Conservation (phyloP, 176 grass and related monocot species). For the Puya raimondii region DNA sequence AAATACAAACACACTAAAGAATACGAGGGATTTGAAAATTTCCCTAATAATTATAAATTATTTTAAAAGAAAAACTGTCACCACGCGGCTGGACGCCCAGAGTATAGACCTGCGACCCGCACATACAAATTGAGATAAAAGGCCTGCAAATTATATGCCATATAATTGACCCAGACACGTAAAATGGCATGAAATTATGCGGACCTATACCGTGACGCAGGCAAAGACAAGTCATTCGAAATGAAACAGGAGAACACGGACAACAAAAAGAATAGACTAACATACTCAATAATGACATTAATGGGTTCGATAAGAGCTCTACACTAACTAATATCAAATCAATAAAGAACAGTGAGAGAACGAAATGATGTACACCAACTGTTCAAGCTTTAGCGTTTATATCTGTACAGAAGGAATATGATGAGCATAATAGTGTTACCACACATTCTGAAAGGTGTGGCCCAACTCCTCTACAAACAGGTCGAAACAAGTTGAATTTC, state of each 20-base stretch:
- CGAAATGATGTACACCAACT: neutral
- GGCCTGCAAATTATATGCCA: too few relatives aligned
- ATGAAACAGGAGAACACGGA: neutral
- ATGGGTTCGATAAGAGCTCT: neutral
- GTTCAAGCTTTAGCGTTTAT: neutral
- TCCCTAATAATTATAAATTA: too few relatives aligned
- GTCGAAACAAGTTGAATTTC: neutral
- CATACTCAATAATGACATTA: neutral
- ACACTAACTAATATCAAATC: neutral
- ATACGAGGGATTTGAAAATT: too few relatives aligned
- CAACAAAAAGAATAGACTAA: neutral
- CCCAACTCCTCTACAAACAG: neutral
- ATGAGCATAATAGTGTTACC: neutral
- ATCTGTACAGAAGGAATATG: neutral
- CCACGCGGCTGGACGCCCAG: too few relatives aligned
- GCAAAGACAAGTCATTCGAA: too few relatives aligned
- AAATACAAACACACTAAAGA: too few relatives aligned
- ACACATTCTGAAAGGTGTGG: neutral
- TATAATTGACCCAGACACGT: too few relatives aligned
- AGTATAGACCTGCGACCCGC: too few relatives aligned
- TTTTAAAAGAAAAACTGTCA: too few relatives aligned
- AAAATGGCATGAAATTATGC: too few relatives aligned
- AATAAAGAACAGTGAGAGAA: neutral
- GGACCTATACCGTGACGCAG: too few relatives aligned
- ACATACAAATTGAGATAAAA: too few relatives aligned